Percentiles rank a stretch among this genome's conserved stretches.
Conservation (phyloP, 768 basidiomycete species). For the Pisolithus albus region DNA sequence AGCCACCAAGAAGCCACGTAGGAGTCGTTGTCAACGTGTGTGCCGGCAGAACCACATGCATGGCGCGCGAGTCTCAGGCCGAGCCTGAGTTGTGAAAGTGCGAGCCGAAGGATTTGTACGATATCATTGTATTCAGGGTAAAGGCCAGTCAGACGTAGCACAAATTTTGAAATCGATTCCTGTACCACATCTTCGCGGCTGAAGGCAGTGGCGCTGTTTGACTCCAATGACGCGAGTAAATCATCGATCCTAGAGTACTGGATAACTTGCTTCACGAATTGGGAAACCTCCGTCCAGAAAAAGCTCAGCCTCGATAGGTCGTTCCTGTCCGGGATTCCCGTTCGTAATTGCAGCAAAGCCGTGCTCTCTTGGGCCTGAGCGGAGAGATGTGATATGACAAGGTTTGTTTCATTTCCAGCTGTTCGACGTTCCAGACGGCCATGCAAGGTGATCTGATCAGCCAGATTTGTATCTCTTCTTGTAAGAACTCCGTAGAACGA, state of each 20-base stretch:
- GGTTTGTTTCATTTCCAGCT: constrained; percentile 52
- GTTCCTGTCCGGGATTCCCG: constrained; percentile 29
- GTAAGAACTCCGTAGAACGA: constrained; percentile 38
- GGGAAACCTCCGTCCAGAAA: constrained; percentile 71
- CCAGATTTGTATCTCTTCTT: constrained; percentile 35
- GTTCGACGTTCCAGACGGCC: constrained; percentile 44
- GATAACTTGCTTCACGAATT: constrained; percentile 62
- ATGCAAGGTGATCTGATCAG: constrained; percentile 49
- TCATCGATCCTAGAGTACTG: constrained; percentile 41
- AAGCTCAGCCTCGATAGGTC: constrained; percentile 46
- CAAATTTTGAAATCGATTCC: constrained; percentile 71
- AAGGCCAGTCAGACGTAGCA: constrained; percentile 56
- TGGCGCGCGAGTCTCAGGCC: constrained; percentile 56
- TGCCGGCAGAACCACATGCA: constrained; percentile 13
- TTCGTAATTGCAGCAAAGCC: constrained; percentile 18
- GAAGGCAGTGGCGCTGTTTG: constrained; percentile 31
- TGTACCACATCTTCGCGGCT: constrained; percentile 69
- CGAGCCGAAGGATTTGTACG: constrained; percentile 54
- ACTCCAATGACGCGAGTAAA: constrained; percentile 36
- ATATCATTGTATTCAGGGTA: constrained; percentile 75
- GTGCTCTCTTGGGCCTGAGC: constrained; percentile 24
- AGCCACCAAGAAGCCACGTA: constrained; percentile 34
- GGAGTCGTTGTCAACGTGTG: constrained; percentile 13
- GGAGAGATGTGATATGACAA: constrained; percentile 41
- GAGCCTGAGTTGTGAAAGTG: constrained; percentile 58